These are phyloP conservation scores for Vitis hybrid DNA, from an alignment of 177 flowering plant genomes.

Conservation along the genomic window DNA sequence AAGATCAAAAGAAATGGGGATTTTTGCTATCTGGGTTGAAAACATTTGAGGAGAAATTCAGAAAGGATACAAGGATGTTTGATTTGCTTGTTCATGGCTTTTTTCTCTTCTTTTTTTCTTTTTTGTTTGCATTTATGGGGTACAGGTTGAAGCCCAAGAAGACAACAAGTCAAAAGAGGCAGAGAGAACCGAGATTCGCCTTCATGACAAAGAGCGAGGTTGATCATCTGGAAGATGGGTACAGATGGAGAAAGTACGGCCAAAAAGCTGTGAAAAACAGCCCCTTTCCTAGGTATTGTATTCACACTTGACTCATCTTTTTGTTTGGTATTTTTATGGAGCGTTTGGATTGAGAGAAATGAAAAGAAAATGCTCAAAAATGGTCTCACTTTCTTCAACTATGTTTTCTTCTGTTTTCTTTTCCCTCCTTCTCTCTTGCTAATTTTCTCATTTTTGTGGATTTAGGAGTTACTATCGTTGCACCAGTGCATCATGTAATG, in stretches of 20 bases:
- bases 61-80: neutral
- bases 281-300: slow-evolving; percentile 61
- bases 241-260: slow-evolving; percentile 82
- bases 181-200: slow-evolving; percentile 62
- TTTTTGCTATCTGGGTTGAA: neutral
- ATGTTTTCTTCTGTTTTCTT: neutral
- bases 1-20: neutral
- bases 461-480: slow-evolving; percentile 89
- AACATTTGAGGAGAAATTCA: neutral
- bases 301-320: neutral
- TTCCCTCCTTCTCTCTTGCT: neutral
- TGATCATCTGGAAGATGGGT: slow-evolving; percentile 79
- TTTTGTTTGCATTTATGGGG: neutral
- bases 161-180: slow-evolving; percentile 45
- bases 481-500: slow-evolving; percentile 70
- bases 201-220: slow-evolving; percentile 80
- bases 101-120: neutral
- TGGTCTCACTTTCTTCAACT: too few species aligned
- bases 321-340: neutral
- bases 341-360: too few species aligned
- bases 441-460: too few species aligned
- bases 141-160: slow-evolving; percentile 39
- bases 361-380: too few species aligned
- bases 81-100: too few species aligned
- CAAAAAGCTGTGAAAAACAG: slow-evolving; percentile 82